phyloP scores from a whole-genome alignment of 768 basidiomycete species.

The Lactarius quietus region DNA sequence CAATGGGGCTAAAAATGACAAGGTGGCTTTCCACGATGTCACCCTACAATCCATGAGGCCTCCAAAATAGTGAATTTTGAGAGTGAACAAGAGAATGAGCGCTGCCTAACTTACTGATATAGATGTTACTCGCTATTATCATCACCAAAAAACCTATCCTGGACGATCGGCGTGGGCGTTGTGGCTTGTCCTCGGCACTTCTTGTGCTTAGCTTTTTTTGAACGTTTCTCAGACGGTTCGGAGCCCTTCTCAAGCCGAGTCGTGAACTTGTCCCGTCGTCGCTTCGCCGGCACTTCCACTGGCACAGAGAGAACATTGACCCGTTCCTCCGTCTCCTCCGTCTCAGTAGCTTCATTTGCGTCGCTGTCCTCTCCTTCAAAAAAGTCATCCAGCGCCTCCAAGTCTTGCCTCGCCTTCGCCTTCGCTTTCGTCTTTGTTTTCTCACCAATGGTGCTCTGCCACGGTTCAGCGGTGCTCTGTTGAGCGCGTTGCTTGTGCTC shows the following conservation, averaged over 20 bases:
- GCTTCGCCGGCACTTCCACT: neutral
- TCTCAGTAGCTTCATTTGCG: neutral
- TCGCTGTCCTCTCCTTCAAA: conserved; percentile 31
- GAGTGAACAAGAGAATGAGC: neutral
- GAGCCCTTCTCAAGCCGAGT: neutral
- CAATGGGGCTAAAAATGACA: neutral
- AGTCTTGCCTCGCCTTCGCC: neutral
- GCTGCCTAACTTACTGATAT: neutral
- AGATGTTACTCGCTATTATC: conserved; percentile 2
- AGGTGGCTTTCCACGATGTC: neutral
- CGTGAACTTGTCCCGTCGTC: neutral
- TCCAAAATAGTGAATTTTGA: neutral
- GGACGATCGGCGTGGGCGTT: neutral
- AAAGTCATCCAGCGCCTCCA: conserved; percentile 32
- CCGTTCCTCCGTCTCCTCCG: neutral
- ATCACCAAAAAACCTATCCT: conserved; percentile 12
- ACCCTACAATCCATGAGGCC: neutral
- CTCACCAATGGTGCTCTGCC: neutral
- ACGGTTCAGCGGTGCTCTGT: neutral
- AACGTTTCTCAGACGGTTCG: neutral
- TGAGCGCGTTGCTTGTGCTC: conserved; percentile 4
- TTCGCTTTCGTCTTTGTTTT: conserved; percentile 1
- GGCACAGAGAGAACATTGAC: neutral
- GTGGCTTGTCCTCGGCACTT: neutral
- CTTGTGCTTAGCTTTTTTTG: conserved; percentile 5